Conservation (phyloP, 148 eudicot species). For the Selenicereus undatus region DNA sequence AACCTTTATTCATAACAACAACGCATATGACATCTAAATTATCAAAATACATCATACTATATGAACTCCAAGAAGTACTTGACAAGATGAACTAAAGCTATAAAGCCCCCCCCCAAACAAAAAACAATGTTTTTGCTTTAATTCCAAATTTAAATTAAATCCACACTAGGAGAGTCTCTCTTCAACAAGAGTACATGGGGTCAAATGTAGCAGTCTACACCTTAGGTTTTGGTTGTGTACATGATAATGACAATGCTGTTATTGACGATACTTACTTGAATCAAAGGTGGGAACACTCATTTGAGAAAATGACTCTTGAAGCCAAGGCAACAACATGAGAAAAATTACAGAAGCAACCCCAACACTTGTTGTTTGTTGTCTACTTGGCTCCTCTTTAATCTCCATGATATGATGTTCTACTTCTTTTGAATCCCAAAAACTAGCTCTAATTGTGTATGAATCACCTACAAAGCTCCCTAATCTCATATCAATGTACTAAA, state of each 20-base stretch:
- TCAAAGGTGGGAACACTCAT: slow-evolving; percentile 1
- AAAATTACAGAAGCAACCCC: slow-evolving; percentile 4
- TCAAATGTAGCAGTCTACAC: too few species aligned
- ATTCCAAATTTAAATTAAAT: too few species aligned
- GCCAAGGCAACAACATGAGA: slow-evolving; percentile 1
- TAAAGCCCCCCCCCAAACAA: too few species aligned
- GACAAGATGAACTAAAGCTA: too few species aligned
- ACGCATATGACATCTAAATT: too few species aligned
- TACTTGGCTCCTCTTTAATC: not conserved
- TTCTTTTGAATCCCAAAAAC: not conserved
- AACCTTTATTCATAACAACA: too few species aligned
- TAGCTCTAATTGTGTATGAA: not conserved
- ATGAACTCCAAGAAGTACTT: too few species aligned
- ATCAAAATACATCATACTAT: too few species aligned
- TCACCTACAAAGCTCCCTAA: not conserved
- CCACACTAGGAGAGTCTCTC: not conserved
- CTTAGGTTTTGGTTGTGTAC: not conserved
- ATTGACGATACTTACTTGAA: slow-evolving; percentile 14
- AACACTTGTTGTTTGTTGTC: too few species aligned
- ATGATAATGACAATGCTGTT: not conserved
- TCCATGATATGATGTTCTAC: not conserved
- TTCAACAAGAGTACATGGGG: too few species aligned
- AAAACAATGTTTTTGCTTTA: too few species aligned
- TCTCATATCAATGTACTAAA: not conserved
- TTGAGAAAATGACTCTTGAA: slow-evolving; percentile 8